Evolutionary conservation across 2,329 filamentous ascomycete species (phyloP), one percentile per base, ranked within the genome.

Genomic region (Niveomyces coronatus): DNA sequence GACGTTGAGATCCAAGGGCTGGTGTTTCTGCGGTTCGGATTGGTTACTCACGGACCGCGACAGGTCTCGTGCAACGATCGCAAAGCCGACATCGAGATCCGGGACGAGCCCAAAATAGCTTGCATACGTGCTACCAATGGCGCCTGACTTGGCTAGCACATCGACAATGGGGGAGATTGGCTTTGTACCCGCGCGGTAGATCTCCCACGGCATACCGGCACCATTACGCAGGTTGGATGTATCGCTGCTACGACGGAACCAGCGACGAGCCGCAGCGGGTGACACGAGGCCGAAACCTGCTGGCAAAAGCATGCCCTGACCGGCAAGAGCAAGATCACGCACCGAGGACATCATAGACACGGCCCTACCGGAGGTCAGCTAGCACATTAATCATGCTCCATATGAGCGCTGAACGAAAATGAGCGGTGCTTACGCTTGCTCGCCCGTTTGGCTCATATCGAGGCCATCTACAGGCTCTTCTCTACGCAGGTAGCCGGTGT

Each of bases 211-310:
- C 5, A 47, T 44, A 1, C 55, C 56, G 4, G 56, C 55, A 3
- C 52, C 53, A 27, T 58, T 58, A 17, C 56, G 55, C 2, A 58
- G 40, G 39, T 58, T 58, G 1, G 55, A 58, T 4, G 55, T 57
- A 17, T 55, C 52, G 17, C 36, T 41, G 11, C 47, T 39, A 3
- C 52, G 45, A 9, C 48, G 52, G 0, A 58, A 48, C 56, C 56
- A 58, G 23, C 55, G 53, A 16, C 56, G 54, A 0, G 50, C 58
- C 3, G 46, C 18, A 0, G 45, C 41, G 1, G 47, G 31, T 0
- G 46, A 27, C 8, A 56, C 31, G 0, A 58, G 45, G n/a, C n/a
- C n/a, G n/a, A n/a, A n/a, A n/a, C n/a, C n/a, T 0, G 30, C 35
- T 0, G 54, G 54, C 3, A 42, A 45, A 3, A 53, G 41, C 29